Evolutionary conservation across 257 asterid species (phyloP).

Genomic region (Primulina eburnea): DNA sequence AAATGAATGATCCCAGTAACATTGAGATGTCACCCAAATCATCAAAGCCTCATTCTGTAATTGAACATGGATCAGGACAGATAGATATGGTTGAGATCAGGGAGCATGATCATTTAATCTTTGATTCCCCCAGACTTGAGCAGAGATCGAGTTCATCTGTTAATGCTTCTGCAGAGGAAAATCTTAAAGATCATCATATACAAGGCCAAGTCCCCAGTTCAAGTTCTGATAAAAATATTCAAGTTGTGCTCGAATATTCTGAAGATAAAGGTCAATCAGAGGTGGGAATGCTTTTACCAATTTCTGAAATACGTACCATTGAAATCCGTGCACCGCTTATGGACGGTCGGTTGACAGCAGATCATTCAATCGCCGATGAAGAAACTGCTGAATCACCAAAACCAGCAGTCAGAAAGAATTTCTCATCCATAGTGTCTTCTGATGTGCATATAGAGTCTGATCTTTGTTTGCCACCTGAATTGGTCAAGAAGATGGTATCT

Average conservation of each 20-base stretch:
- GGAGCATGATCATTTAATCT: conserved; percentile 24
- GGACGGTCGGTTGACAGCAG: conserved; percentile 28
- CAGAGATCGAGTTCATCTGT: conserved; percentile 27
- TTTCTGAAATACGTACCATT: conserved; percentile 25
- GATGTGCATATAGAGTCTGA: neutral
- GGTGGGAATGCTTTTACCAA: conserved; percentile 8
- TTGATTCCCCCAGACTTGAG: conserved; percentile 29
- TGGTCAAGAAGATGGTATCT: neutral
- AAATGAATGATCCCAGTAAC: conserved; percentile 23
- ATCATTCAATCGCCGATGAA: conserved; percentile 32
- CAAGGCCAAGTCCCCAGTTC: conserved; percentile 28
- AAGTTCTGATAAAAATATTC: conserved; percentile 24
- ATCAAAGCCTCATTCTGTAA: conserved; percentile 23
- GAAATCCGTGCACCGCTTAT: conserved; percentile 27
- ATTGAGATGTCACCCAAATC: conserved; percentile 28
- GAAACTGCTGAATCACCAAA: conserved; percentile 30
- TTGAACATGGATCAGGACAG: conserved; percentile 29
- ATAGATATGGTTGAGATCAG: conserved; percentile 24
- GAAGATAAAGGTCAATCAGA: conserved; percentile 29
- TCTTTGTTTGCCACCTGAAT: neutral
- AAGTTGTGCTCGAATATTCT: conserved; percentile 25
- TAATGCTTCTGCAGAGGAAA: conserved; percentile 29
- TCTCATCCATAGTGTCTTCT: neutral
- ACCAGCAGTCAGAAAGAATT: neutral
- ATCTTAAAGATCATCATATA: conserved; percentile 19